phyloP scores from a whole-genome alignment of 2,329 filamentous ascomycete species.

The Fusarium coicis region DNA sequence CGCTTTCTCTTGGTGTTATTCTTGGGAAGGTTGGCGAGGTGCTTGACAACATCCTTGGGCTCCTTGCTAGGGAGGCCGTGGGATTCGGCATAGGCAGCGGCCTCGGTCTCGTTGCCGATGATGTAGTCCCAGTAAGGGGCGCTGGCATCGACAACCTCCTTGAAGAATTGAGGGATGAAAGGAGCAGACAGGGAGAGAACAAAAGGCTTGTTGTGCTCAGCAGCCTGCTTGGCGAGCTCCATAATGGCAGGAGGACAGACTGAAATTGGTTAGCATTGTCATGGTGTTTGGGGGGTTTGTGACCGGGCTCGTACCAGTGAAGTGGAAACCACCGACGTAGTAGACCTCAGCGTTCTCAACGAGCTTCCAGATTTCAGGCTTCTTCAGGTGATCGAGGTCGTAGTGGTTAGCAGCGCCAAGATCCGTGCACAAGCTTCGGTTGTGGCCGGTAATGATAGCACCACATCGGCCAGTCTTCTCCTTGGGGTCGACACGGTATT shows the following conservation, averaged over 20 bases:
- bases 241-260: constrained; percentile 92
- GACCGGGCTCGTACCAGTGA: constrained; percentile 68
- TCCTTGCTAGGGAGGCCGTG: constrained; percentile 80
- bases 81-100: constrained; percentile 84
- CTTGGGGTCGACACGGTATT: constrained; percentile 91
- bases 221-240: constrained; percentile 91
- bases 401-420: constrained; percentile 97
- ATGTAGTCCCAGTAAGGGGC: constrained; percentile 95
- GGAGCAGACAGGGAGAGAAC: constrained; percentile 92
- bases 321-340: constrained; percentile 96
- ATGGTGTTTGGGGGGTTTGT: not conserved
- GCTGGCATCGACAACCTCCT: constrained; percentile 88
- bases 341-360: constrained; percentile 89
- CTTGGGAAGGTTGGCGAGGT: constrained; percentile 90
- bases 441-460: constrained; percentile 95
- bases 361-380: constrained; percentile 89
- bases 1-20: constrained; percentile 86
- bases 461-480: constrained; percentile 92
- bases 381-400: constrained; percentile 92
- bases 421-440: constrained; percentile 94
- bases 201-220: constrained; percentile 88
- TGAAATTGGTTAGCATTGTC: constrained; percentile 37
- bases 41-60: constrained; percentile 85
- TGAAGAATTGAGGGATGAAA: constrained; percentile 98
- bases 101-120: constrained; percentile 97